Percentiles rank a stretch among this genome's conserved stretches.
Evolutionary conservation across 2,329 filamentous ascomycete genomes (phyloP).

Genomic region (Penicillium digitatum): DNA sequence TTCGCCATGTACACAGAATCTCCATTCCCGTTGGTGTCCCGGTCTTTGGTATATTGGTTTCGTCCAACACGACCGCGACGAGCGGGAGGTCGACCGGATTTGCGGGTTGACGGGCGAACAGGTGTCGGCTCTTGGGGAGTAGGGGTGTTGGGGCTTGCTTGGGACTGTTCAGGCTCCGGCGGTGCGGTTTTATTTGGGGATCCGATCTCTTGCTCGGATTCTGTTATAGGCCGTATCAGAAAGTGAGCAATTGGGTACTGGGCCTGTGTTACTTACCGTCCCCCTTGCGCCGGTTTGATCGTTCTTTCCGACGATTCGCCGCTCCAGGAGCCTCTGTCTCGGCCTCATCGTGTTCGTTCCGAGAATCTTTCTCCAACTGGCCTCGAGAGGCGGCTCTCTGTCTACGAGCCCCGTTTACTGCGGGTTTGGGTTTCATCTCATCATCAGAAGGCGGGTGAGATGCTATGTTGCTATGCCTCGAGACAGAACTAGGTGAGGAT

Average conservation of each 20-base stretch:
- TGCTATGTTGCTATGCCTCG: slow-evolving; percentile 46
- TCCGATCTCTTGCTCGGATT: slow-evolving; percentile 67
- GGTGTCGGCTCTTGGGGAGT: slow-evolving; percentile 37
- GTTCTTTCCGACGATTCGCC: slow-evolving; percentile 73
- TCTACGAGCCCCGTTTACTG: slow-evolving; percentile 51
- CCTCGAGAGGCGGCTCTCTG: slow-evolving; percentile 55
- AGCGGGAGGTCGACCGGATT: slow-evolving; percentile 60
- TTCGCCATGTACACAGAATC: slow-evolving; percentile 32
- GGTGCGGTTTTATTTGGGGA: slow-evolving; percentile 47
- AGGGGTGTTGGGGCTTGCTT: slow-evolving; percentile 43
- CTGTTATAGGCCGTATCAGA: slow-evolving; percentile 46
- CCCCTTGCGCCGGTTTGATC: slow-evolving; percentile 72
- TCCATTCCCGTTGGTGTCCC: slow-evolving; percentile 57
- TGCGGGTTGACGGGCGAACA: slow-evolving; percentile 51
- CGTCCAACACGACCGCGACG: slow-evolving; percentile 65
- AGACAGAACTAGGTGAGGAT: slow-evolving; percentile 61
- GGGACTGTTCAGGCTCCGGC: slow-evolving; percentile 38
- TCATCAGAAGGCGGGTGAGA: slow-evolving; percentile 61
- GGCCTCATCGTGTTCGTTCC: slow-evolving; percentile 55
- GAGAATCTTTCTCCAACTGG: slow-evolving; percentile 46
- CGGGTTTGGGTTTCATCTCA: slow-evolving; percentile 48
- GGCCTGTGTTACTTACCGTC: slow-evolving; percentile 58
- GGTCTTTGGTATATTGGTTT: slow-evolving; percentile 79
- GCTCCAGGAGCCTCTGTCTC: slow-evolving; percentile 71
- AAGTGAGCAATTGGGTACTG: background rate